A percentile compares a stretch with the other conserved stretches of the same genome.
phyloP scores from a whole-genome alignment of 2,329 filamentous ascomycete species.

The Ceratocystis smalleyi region DNA sequence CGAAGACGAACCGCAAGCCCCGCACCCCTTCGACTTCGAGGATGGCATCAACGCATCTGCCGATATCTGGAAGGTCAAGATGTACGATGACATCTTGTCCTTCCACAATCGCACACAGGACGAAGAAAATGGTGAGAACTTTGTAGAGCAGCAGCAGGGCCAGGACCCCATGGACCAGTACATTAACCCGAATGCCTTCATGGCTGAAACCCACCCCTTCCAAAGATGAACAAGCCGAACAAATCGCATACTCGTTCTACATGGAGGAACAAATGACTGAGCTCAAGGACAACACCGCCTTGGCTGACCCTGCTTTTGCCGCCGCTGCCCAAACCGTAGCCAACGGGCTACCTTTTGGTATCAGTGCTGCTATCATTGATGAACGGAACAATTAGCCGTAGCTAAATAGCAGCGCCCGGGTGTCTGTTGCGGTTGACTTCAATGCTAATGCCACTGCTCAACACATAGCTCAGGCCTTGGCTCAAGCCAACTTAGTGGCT shows the following conservation, averaged over 20 bases:
- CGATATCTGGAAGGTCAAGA: conserved; percentile 99
- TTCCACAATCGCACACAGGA: conserved; percentile 68
- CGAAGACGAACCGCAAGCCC: conserved; percentile 83
- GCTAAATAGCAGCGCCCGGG: not conserved
- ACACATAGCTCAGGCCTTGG: not conserved
- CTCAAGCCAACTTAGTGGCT: not conserved
- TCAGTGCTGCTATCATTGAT: not conserved
- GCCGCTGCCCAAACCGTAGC: conserved; percentile 1
- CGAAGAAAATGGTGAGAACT: conserved; percentile 11
- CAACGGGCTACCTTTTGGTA: not conserved
- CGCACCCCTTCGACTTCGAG: conserved; percentile 98
- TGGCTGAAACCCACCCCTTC: conserved; percentile 8
- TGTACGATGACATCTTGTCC: conserved; percentile 76
- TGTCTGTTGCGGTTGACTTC: too few species aligned
- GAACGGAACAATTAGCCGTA: not conserved
- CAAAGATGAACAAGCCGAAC: conserved; percentile 10
- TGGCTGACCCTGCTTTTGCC: conserved; percentile 7
- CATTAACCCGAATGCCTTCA: conserved; percentile 15
- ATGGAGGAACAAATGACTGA: conserved; percentile 5
- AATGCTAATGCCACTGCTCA: not conserved
- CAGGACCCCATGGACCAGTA: conserved; percentile 11
- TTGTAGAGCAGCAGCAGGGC: not conserved
- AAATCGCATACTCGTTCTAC: conserved; percentile 1
- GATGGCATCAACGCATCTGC: conserved; percentile 95
- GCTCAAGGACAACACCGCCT: conserved; percentile 6